Evolutionary conservation across 306 rosid species (phyloP).

Genomic region (Dalbergia cochinchinensis): DNA sequence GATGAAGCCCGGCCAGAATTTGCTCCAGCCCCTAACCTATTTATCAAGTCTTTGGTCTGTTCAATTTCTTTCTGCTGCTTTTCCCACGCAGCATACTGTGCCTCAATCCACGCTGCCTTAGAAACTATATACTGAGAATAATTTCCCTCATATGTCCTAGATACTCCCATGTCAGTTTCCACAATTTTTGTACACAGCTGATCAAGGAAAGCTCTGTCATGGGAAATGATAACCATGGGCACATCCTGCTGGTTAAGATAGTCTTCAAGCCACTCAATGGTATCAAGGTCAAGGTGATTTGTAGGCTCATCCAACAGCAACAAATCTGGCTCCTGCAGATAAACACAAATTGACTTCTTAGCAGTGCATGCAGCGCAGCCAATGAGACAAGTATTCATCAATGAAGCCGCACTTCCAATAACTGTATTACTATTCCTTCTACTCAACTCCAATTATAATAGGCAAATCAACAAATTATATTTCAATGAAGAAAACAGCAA

Average conservation of each 20-base stretch:
- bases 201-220: conserved; percentile 97
- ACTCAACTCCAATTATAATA: not conserved
- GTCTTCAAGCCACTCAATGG: conserved; percentile 96
- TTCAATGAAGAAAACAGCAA: not conserved
- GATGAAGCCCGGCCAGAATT: conserved; percentile 97
- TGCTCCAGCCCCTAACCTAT: conserved; percentile 92
- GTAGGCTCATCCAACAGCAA: conserved; percentile 94
- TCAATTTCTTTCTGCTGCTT: conserved; percentile 99
- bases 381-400: conserved; percentile 1
- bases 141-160: conserved; percentile 86
- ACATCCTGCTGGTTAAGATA: conserved; percentile 92
- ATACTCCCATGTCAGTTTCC: conserved; percentile 97
- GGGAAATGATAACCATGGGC: conserved; percentile 98
- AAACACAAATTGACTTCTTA: conserved; percentile 29
- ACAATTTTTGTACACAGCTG: conserved; percentile 98
- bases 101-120: conserved; percentile 88
- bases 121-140: conserved; percentile 81
- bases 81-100: conserved; percentile 95
- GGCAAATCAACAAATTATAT: conserved; percentile 6
- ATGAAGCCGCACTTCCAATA: conserved; percentile 12
- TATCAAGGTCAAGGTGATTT: conserved; percentile 97
- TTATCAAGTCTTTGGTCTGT: conserved; percentile 80
- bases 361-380: conserved; percentile 5
- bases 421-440: not conserved
- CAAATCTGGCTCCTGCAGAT: conserved; percentile 91